Base-by-base conservation (phyloP, 148 eudicot genomes). In the Oxyria digyna region DNA sequence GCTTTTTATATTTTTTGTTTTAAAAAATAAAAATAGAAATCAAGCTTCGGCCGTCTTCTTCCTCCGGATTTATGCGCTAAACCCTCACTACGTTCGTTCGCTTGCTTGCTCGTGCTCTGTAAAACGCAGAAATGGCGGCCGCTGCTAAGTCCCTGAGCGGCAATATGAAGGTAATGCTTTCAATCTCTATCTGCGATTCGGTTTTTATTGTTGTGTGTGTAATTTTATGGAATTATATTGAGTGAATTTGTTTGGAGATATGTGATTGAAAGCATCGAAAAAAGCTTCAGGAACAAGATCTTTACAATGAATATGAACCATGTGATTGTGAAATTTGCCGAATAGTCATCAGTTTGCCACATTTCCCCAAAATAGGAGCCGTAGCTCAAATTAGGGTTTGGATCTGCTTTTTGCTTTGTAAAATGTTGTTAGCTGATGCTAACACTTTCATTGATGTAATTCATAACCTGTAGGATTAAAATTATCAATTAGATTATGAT, bases 131-230 rank as follows among this genome's bases (percentile, higher is more conserved):
- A 29, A 85, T 85, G 89, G 48, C 81, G 49, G 72, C 77, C 4
- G 69, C 81, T 59, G 74, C 82, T 68, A 77, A 69, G 57, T 73
- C 87, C 23, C 81, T 85, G 67, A 81, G 69, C 50, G 89, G 86
- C 62, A 87, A 83, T 65, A 72, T 87, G 76, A 85, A 87, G 89
- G 93, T 69, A 69, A 57, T 17, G 17, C 65, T 59, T 6, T 9
- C 27, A 12, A 10, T 35, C 21, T 49, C n/a, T 27, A 67, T 45
- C 46, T 21, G 37, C 9, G 35, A 24, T 15, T 35, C n/a, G 3
- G 0, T 26, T 41, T 31, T 42, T n/a, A 10, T 71, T 23, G 24
- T 50, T 67, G 50, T 45, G 23, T 20, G 40, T 42, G 46, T 37
- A 18, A 35, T 40, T 4, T 37, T 35, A n/a, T 17, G 31, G 42